A percentile compares a stretch with the other conserved stretches of the same genome.
Conservation (phyloP, 345 rosid species). For the Raphanus raphanistrum region DNA sequence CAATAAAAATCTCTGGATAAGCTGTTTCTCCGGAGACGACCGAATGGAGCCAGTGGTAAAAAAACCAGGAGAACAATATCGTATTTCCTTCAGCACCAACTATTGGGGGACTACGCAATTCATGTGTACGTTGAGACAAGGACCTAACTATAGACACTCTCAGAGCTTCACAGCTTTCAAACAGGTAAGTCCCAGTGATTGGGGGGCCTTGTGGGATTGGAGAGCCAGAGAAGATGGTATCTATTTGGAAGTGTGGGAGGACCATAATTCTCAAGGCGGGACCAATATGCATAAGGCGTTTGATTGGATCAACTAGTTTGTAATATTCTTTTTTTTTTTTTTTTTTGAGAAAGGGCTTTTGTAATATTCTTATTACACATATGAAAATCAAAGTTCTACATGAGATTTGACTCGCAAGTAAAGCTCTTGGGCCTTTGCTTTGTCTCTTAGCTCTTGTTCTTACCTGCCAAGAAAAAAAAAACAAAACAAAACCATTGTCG, state of each 20-base stretch:
- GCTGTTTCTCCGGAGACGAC: constrained; percentile 2
- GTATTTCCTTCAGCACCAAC: not conserved
- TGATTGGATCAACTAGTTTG: not conserved
- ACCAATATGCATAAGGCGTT: not conserved
- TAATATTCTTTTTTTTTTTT: not conserved
- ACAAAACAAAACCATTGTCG: too few relatives aligned
- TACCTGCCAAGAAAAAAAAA: too few relatives aligned
- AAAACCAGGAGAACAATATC: not conserved
- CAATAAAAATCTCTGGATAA: not conserved
- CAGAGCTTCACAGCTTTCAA: constrained; percentile 6
- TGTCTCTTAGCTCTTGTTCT: too few relatives aligned
- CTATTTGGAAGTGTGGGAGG: not conserved
- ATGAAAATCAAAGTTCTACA: not conserved
- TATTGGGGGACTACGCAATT: not conserved
- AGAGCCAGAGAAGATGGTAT: constrained; percentile 25
- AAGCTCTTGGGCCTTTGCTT: too few relatives aligned
- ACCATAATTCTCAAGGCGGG: not conserved
- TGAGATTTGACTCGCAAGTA: too few relatives aligned
- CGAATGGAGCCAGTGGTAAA: not conserved
- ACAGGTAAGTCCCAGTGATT: not conserved
- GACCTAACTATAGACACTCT: constrained; percentile 3
- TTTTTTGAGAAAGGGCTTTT: too few relatives aligned
- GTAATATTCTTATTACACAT: not conserved
- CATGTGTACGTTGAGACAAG: constrained; percentile 19
- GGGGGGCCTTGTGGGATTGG: constrained; percentile 25